phyloP scores from a whole-genome alignment of 2,329 filamentous ascomycete genomes.

The Bisporella sp. region DNA sequence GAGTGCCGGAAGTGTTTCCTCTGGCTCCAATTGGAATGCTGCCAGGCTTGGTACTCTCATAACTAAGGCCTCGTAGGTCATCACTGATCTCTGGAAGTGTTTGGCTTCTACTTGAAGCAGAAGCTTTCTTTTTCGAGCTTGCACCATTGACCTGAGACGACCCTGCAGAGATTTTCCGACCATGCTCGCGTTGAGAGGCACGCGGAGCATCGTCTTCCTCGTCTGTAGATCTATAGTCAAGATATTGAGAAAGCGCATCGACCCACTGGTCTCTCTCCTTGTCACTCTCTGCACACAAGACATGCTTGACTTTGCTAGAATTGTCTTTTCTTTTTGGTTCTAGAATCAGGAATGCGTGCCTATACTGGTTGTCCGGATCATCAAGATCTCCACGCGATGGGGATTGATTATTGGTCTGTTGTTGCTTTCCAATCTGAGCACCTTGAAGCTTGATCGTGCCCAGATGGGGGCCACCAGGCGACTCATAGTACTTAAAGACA shows the following conservation, averaged over 20 bases:
- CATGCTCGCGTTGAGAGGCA: constrained; percentile 27
- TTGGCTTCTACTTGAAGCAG: constrained; percentile 25
- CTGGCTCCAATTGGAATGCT: constrained; percentile 24
- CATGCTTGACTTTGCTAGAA: constrained; percentile 79
- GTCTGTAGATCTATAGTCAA: constrained; percentile 62
- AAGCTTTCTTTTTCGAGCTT: constrained; percentile 38
- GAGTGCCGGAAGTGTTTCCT: constrained; percentile 24
- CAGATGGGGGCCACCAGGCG: constrained; percentile 80
- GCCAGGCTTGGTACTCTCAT: constrained; percentile 30
- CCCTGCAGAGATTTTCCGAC: constrained; percentile 33
- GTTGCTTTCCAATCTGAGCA: constrained; percentile 91
- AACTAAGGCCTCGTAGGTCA: constrained; percentile 31
- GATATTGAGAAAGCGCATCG: constrained; percentile 79
- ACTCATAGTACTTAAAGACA: constrained; percentile 83
- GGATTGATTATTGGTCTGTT: constrained; percentile 52
- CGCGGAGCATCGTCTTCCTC: constrained; percentile 44
- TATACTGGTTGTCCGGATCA: constrained; percentile 86
- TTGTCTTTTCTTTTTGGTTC: constrained; percentile 97
- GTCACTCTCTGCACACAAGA: constrained; percentile 93
- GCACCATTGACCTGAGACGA: constrained; percentile 29
- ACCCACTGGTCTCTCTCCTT: constrained; percentile 92
- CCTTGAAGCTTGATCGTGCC: constrained; percentile 88
- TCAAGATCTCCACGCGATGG: constrained; percentile 56
- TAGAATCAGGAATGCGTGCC: constrained; percentile 89
- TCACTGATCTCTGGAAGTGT: constrained; percentile 30